phyloP scores from a whole-genome alignment of 805 yeast species.

The Cyberlindnera meyerae region DNA sequence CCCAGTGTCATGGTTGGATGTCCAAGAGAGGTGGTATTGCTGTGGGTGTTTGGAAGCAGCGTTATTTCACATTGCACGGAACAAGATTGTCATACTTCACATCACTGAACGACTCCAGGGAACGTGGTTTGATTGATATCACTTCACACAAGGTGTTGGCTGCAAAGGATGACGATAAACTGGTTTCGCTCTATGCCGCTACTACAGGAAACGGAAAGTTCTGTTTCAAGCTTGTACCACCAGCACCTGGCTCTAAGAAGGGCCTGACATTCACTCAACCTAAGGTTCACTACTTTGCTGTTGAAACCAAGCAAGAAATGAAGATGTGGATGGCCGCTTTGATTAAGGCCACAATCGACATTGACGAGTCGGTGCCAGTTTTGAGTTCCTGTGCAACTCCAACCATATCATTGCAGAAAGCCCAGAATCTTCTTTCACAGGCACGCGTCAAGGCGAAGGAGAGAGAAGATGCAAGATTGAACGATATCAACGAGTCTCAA shows the following conservation, averaged over 20 bases:
- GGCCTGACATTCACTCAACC: conserved; percentile 97
- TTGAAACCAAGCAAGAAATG: conserved; percentile 87
- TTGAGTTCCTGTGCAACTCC: conserved; percentile 92
- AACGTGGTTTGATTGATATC: conserved; percentile 90
- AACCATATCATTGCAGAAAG: conserved; percentile 82
- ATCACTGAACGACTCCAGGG: conserved; percentile 71
- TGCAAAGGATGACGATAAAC: conserved; percentile 75
- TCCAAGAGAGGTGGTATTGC: conserved; percentile 82
- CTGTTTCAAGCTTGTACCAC: conserved; percentile 91
- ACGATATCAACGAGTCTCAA: too few species aligned
- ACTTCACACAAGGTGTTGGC: conserved; percentile 92
- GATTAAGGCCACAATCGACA: conserved; percentile 92
- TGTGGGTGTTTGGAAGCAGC: conserved; percentile 85
- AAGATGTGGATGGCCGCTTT: conserved; percentile 91
- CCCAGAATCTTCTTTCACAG: conserved; percentile 78
- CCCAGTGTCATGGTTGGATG: conserved; percentile 93
- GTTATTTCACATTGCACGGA: conserved; percentile 83
- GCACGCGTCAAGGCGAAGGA: conserved; percentile 70
- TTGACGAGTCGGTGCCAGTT: conserved; percentile 89
- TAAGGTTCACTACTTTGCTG: conserved; percentile 93
- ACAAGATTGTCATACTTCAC: conserved; percentile 88
- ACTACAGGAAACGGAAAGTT: conserved; percentile 91
- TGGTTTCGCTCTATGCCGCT: conserved; percentile 84
- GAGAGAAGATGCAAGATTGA: conserved; percentile 40
- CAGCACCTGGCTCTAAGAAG: conserved; percentile 94